Base-by-base conservation (phyloP, 352 stramenopile genomes). In the Pythium chondricola region DNA sequence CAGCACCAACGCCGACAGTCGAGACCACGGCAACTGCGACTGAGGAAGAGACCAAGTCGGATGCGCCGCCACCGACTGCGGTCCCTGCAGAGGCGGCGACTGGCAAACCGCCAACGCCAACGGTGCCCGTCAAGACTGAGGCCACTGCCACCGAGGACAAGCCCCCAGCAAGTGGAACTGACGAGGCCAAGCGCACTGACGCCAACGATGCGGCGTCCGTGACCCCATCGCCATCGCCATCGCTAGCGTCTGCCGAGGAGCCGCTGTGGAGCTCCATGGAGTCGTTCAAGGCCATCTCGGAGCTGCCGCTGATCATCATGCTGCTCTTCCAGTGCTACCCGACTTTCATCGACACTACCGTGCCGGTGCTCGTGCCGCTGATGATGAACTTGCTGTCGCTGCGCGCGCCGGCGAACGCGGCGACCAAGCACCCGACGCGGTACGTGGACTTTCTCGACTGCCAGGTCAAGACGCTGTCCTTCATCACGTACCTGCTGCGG, bases 281-380 rank as follows among this genome's bases (percentile, higher is more conserved):
- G 56, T 97, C 88, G 27, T 97, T 97, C 66, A 95, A 95, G 58
- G 94, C 98, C 16, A 85, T 99, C 36, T 96, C 89, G 6, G 97
- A 99, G 69, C 88, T 96, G 48, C 96, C 96, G n/a, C 67, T 98
- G 35, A 97, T 97, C 65, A 96, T 98, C 49, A 99, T 98, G 91
- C 68, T 99, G 39, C 83, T 99, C 31, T 99, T 99, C 53, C 95
- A 99, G 71, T 92, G 97, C 44, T 98, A 98, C 69, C 93, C 93
- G 16, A 97, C 88, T 44, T 98, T 95, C 61, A 93, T 98, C 22
- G 94, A 97, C 70, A 89, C 69, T 36, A 97, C 98, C 63, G 97
- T 98, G 36, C 77, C 90, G 2, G 81, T 89, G 24, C 71, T 99
- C 20, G 93, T 99, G 48, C 91, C 95, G 10, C 71, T 97, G n/a